phyloP scores from a whole-genome alignment of 345 rosid species.

The Iberis pinnata region DNA sequence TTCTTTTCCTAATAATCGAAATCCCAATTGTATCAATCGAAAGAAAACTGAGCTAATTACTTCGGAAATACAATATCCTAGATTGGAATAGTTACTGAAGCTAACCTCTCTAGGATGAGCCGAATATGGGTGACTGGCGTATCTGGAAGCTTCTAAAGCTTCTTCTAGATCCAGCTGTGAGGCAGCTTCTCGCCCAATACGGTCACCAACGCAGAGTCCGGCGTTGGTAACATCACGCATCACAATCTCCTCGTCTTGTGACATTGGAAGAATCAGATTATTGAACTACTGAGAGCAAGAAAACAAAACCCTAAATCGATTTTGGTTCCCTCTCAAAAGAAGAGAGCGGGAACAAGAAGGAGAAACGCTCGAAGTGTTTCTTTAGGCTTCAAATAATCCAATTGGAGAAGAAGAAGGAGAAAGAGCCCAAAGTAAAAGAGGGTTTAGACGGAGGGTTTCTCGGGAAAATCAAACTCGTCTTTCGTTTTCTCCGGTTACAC shows the following conservation, averaged over 20 bases:
- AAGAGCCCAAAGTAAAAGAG: constrained; percentile 14
- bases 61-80: not conserved
- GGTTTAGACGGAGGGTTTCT: constrained; percentile 28
- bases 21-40: constrained; percentile 1
- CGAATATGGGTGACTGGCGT: constrained; percentile 86
- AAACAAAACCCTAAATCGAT: constrained; percentile 27
- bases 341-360: constrained; percentile 22
- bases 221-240: constrained; percentile 82
- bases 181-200: constrained; percentile 74
- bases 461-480: not conserved
- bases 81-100: constrained; percentile 1
- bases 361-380: constrained; percentile 14
- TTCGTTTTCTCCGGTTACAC: constrained; percentile 9
- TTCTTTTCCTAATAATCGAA: not conserved
- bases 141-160: constrained; percentile 85
- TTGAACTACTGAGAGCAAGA: constrained; percentile 12
- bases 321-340: constrained; percentile 22
- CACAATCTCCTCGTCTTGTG: constrained; percentile 70
- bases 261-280: constrained; percentile 34
- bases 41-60: constrained; percentile 12
- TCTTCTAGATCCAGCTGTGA: constrained; percentile 85
- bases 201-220: constrained; percentile 66
- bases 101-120: constrained; percentile 80
- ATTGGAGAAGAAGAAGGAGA: constrained; percentile 13
- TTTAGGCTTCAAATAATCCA: constrained; percentile 6